Evolutionary conservation across 164 flowering plant species (phyloP).

Genomic region (Liquidambar formosana): DNA sequence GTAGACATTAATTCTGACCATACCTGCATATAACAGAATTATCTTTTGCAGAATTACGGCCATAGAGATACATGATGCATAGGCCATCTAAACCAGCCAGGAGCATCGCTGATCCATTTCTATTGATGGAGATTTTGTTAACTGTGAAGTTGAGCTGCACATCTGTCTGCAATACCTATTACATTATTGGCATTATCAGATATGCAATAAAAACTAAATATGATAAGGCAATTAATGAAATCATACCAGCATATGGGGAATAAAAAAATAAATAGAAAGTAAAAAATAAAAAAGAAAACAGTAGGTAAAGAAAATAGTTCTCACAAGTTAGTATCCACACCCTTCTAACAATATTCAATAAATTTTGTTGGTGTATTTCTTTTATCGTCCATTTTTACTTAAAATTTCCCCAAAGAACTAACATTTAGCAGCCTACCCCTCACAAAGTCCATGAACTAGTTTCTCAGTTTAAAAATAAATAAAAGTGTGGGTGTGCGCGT

Average conservation of each 20-base stretch:
- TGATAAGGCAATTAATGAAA: neutral
- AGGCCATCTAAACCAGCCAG: conserved; percentile 58
- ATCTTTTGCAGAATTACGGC: conserved; percentile 51
- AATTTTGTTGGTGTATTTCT: too few species aligned
- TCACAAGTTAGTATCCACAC: too few species aligned
- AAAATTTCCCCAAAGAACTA: too few species aligned
- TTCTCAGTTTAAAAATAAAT: too few species aligned
- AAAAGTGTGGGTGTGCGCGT: too few species aligned
- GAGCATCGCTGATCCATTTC: conserved; percentile 68
- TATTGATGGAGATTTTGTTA: conserved; percentile 57
- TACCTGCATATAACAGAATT: conserved; percentile 70
- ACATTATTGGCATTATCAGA: conserved; percentile 16
- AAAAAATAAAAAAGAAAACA: neutral
- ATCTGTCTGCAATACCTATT: conserved; percentile 70
- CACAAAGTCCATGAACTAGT: too few species aligned
- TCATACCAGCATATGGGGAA: neutral
- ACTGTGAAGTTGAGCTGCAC: conserved; percentile 48
- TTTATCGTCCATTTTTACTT: too few species aligned
- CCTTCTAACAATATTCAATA: too few species aligned
- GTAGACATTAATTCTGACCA: conserved; percentile 1
- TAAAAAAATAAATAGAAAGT: neutral
- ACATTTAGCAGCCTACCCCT: too few species aligned
- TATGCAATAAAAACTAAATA: neutral
- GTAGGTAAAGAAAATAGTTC: too few species aligned
- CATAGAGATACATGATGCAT: conserved; percentile 69